A percentile compares a stretch with the other conserved stretches of the same genome.
phyloP scores from a whole-genome alignment of 2,329 filamentous ascomycete genomes.

The Periconia macrospinosa region DNA sequence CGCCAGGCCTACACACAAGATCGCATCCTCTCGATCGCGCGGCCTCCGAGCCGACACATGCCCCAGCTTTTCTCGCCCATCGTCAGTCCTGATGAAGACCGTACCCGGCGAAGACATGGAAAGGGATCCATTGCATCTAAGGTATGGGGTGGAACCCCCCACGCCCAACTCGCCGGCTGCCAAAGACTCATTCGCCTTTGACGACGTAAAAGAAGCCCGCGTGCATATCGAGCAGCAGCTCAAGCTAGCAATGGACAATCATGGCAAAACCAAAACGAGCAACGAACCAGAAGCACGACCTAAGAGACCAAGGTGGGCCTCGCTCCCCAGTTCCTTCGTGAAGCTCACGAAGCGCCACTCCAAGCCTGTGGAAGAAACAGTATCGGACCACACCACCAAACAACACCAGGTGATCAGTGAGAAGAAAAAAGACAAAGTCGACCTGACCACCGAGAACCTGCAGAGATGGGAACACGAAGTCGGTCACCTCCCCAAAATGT shows the following conservation, averaged over 20 bases:
- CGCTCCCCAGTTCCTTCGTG: conserved; percentile 4
- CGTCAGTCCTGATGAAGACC: conserved; percentile 19
- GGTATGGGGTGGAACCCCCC: conserved; percentile 22
- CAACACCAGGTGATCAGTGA: background rate
- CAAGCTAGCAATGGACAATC: background rate
- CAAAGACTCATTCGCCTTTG: conserved; percentile 1
- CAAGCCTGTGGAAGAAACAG: conserved; percentile 1
- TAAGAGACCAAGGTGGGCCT: conserved; percentile 4
- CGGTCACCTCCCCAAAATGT: conserved; percentile 12
- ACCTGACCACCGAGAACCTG: conserved; percentile 15
- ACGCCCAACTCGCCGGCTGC: conserved; percentile 18
- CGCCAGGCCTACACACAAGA: conserved; percentile 27
- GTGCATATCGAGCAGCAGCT: conserved; percentile 1
- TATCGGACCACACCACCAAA: background rate
- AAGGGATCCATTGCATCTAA: conserved; percentile 19
- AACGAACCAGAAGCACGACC: background rate
- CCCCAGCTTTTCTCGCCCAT: conserved; percentile 26
- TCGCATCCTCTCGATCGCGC: conserved; percentile 33
- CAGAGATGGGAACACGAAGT: conserved; percentile 15
- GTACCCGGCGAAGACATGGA: conserved; percentile 27
- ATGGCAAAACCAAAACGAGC: background rate
- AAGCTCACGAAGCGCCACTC: conserved; percentile 8
- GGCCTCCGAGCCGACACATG: conserved; percentile 27
- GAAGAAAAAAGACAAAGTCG: background rate
- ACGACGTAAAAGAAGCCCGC: conserved; percentile 1